Evolutionary conservation across 805 yeast species (phyloP), one percentile per base, ranked within the genome.

Genomic region (Huiozyma sinensis): DNA sequence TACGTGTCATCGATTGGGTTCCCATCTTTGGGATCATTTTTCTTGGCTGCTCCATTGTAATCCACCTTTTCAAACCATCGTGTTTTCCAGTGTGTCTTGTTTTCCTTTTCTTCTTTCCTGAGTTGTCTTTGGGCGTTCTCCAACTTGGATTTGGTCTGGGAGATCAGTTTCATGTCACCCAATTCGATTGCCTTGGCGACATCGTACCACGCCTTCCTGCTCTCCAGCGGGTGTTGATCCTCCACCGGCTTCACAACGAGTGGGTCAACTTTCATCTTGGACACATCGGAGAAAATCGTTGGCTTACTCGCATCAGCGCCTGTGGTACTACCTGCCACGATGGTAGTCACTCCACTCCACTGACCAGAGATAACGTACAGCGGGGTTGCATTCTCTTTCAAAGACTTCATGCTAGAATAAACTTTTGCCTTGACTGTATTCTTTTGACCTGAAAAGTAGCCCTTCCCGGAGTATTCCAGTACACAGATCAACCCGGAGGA

Each of bases 391-490:
- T 69, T 68, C 51, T 75, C 76, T 44, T 68, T 58, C n/a, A 73
- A 69, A n/a, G 73, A 68, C 28, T 66, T 64, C 40, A 63, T 55
- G 57, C 74, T 75, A 54, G 73, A 73, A 61, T 61, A 83, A 47
- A 92, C 71, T 57, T 90, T 76, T 29, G 95, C 95, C 67, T 89
- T 92, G 69, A 83, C 87, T 12, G 87, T 67, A 68, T 92, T 89
- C 70, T 88, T 90, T 71, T 89, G 89, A 55, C 98, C 98, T n/a
- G 87, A 75, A 58, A 92, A 87, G 68, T 88, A 92, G 30, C 98
- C 98, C 64, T 90, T 79, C 30, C 98, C 98, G 32, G 84, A 72
- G 65, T 75, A 92, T 55, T 85, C 95, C 47, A 92, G 68, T 31
- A 73, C 71, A 12, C 89, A 75, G 49, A 73, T 62, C 65, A 79